Base-by-base conservation (phyloP, 2,329 filamentous ascomycete species). In the Fusarium oligoseptatum region DNA sequence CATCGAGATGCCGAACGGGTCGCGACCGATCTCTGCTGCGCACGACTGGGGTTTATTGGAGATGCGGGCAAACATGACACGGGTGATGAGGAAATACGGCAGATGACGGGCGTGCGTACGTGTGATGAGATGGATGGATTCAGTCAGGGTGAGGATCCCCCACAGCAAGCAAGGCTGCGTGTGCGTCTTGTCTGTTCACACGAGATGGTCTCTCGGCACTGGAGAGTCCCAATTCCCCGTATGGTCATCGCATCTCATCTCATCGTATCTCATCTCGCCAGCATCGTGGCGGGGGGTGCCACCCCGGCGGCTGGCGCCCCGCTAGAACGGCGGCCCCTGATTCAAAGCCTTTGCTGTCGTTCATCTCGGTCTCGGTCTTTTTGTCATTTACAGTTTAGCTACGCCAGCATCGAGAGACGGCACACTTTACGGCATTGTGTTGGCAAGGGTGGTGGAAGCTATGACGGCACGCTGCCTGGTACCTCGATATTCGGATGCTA, bases 201-300 rank as follows among this genome's bases (percentile, higher is more conserved):
- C 29, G 56, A 36, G 20, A 43, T 43, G 41, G 50, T 24, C 6
- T 45, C 32, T 63, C 58, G 60, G 61, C 61, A 68, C 67, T 60
- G 63, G 60, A 56, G 17, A 55, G 17, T 48, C 43, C 41, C 61
- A 56, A 60, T 67, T 65, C 55, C 63, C 60, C 55, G 45, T 60
- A 14, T 64, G 60, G 57, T 43, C 52, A 77, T 77, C 75, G 50
- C 69, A 75, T 77, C 74, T 65, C 66, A 74, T 74, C 72, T 69
- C 66, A 75, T 75, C 73, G 66, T 43, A 78, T 78, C 74, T 69
- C 70, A 77, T 78, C 73, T 77, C 63, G 68, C 67, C 64, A 71
- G 64, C 58, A 77, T 72, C 68, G 65, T 72, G 60, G 70, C 61
- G 67, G 63, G 43, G 63, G 61, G 32, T 66, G 58, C 58, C 58